These are phyloP conservation scores for Selenicereus undatus DNA, from an alignment of 148 eudicot genomes.

Conservation along the genomic window DNA sequence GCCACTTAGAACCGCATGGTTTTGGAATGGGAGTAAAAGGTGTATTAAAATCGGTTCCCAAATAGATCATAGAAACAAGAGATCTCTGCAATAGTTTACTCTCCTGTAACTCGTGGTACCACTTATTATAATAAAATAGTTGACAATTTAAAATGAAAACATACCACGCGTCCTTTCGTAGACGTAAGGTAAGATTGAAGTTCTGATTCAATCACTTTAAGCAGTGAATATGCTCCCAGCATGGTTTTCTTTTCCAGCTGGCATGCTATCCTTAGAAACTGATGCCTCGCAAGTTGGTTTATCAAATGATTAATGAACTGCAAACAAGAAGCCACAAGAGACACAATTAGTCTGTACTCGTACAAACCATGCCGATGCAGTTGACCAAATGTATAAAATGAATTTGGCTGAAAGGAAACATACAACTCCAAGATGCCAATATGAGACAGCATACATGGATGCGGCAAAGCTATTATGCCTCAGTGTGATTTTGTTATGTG, in stretches of 20 bases:
- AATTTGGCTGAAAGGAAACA: background rate
- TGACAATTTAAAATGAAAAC: slow-evolving; percentile 15
- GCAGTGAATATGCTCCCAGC: slow-evolving; percentile 95
- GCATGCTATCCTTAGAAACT: slow-evolving; percentile 87
- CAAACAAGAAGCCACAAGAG: slow-evolving; percentile 10
- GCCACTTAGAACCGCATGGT: background rate
- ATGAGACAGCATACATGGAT: background rate
- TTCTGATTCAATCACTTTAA: slow-evolving; percentile 90
- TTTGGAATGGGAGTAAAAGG: background rate
- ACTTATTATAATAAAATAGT: background rate
- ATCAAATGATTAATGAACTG: slow-evolving; percentile 93
- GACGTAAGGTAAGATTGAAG: slow-evolving; percentile 86
- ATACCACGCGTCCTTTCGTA: slow-evolving; percentile 92
- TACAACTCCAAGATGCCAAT: background rate
- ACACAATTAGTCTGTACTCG: slow-evolving; percentile 17
- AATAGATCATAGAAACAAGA: background rate
- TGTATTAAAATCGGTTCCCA: background rate
- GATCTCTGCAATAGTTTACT: background rate
- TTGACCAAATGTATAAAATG: background rate
- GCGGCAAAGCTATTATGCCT: background rate
- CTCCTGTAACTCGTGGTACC: background rate
- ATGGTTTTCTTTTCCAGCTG: slow-evolving; percentile 97
- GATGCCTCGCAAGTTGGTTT: slow-evolving; percentile 91
- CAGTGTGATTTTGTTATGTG: background rate
- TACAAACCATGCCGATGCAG: slow-evolving; percentile 5